Evolutionary conservation across 2,329 filamentous ascomycete genomes (phyloP).

Genomic region (Biscogniauxia sp.): DNA sequence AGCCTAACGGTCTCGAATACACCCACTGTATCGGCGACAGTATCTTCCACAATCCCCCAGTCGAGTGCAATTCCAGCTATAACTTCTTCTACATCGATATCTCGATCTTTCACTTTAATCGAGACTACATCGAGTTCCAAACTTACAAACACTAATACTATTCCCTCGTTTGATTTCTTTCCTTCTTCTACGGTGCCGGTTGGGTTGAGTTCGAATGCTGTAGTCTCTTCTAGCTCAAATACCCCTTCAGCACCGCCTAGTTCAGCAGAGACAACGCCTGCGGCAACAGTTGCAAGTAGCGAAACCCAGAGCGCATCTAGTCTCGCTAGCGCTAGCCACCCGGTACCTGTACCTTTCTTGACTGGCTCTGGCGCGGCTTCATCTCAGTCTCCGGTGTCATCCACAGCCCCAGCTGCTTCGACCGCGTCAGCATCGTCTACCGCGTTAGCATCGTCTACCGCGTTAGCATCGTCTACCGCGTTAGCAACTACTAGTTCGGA

Average conservation of each 20-base stretch:
- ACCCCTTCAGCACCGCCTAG: not conserved
- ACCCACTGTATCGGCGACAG: not conserved
- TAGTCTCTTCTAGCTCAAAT: not conserved
- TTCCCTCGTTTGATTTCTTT: slow-evolving; percentile 22
- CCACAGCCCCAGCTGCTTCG: not conserved
- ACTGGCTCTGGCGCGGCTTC: not conserved
- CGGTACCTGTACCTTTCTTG: not conserved
- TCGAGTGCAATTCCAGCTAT: not conserved
- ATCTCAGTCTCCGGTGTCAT: not conserved
- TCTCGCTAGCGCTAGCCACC: not conserved
- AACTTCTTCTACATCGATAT: slow-evolving; percentile 16
- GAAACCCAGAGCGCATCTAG: not conserved
- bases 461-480: not conserved
- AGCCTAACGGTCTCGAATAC: not conserved
- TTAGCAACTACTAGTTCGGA: slow-evolving; percentile 1
- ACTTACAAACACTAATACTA: slow-evolving; percentile 3
- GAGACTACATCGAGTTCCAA: slow-evolving; percentile 16
- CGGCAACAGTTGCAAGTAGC: not conserved
- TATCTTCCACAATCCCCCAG: slow-evolving; percentile 1
- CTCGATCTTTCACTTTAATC: slow-evolving; percentile 20
- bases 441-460: not conserved
- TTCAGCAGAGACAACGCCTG: not conserved
- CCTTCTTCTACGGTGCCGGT: slow-evolving; percentile 21
- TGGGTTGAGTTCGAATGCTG: not conserved
- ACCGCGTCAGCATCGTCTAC: not conserved